Percentiles rank a stretch among this genome's conserved stretches.
phyloP scores from a whole-genome alignment of 2,329 filamentous ascomycete genomes.

The Xylariaceae sp. region DNA sequence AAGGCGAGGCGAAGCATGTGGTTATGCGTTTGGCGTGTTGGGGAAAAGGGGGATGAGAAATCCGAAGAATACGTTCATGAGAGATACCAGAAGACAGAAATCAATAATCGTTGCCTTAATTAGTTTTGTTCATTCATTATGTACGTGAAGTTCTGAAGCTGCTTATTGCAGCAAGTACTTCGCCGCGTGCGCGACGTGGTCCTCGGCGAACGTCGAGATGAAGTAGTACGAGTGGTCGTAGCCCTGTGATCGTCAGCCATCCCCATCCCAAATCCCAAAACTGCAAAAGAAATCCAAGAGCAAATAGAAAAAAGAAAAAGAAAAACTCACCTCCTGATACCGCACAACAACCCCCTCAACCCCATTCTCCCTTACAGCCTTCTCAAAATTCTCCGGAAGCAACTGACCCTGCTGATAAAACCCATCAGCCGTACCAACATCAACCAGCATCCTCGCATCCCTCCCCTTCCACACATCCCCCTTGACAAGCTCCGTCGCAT shows the following conservation, averaged over 20 bases:
- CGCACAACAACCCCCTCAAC: conserved; percentile 68
- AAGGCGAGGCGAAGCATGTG: neutral
- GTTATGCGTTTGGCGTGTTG: neutral
- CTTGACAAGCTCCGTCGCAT: conserved; percentile 84
- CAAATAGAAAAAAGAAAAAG: too few species aligned
- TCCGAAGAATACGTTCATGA: conserved; percentile 2
- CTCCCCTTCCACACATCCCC: conserved; percentile 55
- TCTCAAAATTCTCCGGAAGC: conserved; percentile 85
- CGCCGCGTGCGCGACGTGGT: conserved; percentile 87
- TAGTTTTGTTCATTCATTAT: too few species aligned
- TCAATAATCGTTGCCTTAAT: too few species aligned
- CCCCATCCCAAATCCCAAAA: neutral
- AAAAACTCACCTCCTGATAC: conserved; percentile 63
- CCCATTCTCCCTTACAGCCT: conserved; percentile 70
- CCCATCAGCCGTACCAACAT: conserved; percentile 90
- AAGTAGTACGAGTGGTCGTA: conserved; percentile 99
- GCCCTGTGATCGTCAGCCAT: conserved; percentile 43
- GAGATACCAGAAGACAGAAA: too few species aligned
- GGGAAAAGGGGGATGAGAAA: conserved; percentile 1
- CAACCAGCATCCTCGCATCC: conserved; percentile 73
- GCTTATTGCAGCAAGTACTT: conserved; percentile 62
- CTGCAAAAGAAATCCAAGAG: neutral
- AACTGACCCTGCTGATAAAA: conserved; percentile 95
- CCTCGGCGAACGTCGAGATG: conserved; percentile 82
- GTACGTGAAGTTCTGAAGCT: too few species aligned